Conservation (phyloP, 257 asterid species). For the Solanum ahanhuiri region DNA sequence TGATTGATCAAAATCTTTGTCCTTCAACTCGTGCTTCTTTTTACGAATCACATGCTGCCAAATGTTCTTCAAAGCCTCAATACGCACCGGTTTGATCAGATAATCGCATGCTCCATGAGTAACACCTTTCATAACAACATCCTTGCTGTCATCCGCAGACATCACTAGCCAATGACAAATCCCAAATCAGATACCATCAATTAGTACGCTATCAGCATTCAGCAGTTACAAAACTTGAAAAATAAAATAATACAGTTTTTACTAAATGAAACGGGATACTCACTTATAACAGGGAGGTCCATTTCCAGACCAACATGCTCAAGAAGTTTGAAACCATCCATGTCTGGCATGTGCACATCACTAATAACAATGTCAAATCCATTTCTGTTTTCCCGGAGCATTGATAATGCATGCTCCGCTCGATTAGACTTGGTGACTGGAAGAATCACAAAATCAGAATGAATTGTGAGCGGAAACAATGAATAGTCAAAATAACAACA, state of each 20-base stretch:
- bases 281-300: constrained; percentile 98
- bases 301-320: constrained; percentile 82
- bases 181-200: background rate
- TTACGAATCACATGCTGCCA: constrained; percentile 96
- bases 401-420: constrained; percentile 70
- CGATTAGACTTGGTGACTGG: constrained; percentile 72
- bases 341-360: constrained; percentile 97
- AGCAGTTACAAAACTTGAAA: background rate
- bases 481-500: background rate
- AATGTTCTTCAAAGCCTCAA: constrained; percentile 92
- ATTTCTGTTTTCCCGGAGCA: constrained; percentile 57
- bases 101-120: constrained; percentile 97
- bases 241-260: background rate
- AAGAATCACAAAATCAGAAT: background rate
- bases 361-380: constrained; percentile 84
- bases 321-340: constrained; percentile 94
- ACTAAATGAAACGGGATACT: constrained; percentile 13
- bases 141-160: constrained; percentile 90
- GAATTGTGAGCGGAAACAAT: background rate
- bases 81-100: constrained; percentile 85
- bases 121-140: constrained; percentile 93
- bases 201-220: background rate
- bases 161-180: constrained; percentile 52
- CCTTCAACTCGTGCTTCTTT: constrained; percentile 64
- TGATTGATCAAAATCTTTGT: constrained; percentile 53